Evolutionary conservation across 1,139 yeast species (phyloP).

Genomic region (Blastobotrys aristatus): DNA sequence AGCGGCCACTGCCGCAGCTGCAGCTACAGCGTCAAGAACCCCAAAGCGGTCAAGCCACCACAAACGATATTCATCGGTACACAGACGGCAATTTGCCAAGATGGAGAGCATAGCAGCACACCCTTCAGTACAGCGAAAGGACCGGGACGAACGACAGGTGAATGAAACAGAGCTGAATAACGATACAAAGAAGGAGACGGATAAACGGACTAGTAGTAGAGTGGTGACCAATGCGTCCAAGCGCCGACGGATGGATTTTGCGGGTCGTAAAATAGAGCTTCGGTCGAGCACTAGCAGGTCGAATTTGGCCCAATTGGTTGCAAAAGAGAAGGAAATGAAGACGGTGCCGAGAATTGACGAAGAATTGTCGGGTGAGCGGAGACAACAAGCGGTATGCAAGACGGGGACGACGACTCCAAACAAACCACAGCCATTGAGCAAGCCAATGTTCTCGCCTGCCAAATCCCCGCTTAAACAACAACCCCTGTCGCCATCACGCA

Average conservation of each 20-base stretch:
- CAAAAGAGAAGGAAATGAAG: constrained; percentile 1
- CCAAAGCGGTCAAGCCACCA: constrained; percentile 17
- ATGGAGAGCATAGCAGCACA: constrained; percentile 31
- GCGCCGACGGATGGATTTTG: constrained; percentile 17
- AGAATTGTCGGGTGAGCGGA: neutral
- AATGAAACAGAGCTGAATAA: constrained; percentile 10
- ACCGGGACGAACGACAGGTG: constrained; percentile 1
- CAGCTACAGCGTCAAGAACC: constrained; percentile 15
- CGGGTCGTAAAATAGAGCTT: constrained; percentile 16
- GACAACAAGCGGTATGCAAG: neutral
- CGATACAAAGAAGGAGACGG: constrained; percentile 5
- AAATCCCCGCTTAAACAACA: neutral
- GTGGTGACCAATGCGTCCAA: constrained; percentile 15
- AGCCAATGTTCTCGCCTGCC: neutral
- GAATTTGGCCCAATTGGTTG: constrained; percentile 5
- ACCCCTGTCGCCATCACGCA: constrained; percentile 9
- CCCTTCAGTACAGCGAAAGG: constrained; percentile 17
- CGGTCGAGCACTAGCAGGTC: constrained; percentile 11
- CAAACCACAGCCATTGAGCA: constrained; percentile 6
- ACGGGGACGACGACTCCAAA: neutral
- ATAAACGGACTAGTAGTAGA: constrained; percentile 14
- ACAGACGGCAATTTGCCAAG: constrained; percentile 28
- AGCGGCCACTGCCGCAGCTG: constrained; percentile 19
- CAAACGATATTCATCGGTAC: constrained; percentile 29
- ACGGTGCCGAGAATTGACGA: neutral